These are phyloP conservation scores for Fagopyrum homotropicum DNA, from an alignment of 148 eudicot species.

Conservation along the genomic window DNA sequence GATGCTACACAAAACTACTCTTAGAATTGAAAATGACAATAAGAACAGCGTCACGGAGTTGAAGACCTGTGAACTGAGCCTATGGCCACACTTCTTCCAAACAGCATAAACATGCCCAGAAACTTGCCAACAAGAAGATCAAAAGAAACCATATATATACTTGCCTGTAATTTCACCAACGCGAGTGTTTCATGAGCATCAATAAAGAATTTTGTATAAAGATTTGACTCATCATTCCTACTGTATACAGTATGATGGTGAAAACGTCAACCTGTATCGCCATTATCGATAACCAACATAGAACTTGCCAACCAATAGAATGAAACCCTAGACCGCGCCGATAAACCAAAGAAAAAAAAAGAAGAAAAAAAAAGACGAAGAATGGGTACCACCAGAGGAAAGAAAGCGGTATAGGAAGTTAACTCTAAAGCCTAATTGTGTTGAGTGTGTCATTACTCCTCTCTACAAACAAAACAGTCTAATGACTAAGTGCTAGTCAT, in stretches of 20 bases:
- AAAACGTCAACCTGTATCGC: not conserved
- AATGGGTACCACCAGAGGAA: slow-evolving; percentile 5
- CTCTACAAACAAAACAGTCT: slow-evolving; percentile 1
- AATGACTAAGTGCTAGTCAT: slow-evolving; percentile 13
- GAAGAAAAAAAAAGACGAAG: not conserved
- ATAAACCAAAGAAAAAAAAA: not conserved
- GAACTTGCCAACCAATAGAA: slow-evolving; percentile 8
- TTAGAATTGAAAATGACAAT: too few species aligned
- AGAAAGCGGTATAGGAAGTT: slow-evolving; percentile 7
- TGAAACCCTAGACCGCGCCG: slow-evolving; percentile 3
- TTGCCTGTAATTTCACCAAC: too few species aligned
- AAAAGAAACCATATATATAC: too few species aligned
- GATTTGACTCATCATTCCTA: not conserved
- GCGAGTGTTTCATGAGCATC: too few species aligned
- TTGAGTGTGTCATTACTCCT: not conserved
- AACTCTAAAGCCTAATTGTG: slow-evolving; percentile 8
- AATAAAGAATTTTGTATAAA: not conserved
- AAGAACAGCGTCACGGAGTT: too few species aligned
- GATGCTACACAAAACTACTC: too few species aligned
- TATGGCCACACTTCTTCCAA: too few species aligned
- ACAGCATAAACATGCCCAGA: too few species aligned
- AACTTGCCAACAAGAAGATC: too few species aligned
- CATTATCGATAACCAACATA: not conserved
- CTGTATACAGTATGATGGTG: not conserved
- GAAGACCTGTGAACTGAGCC: too few species aligned